These are phyloP conservation scores for Ophioceras dolichostomum DNA, from an alignment of 2,329 filamentous ascomycete genomes.

Conservation along the genomic window DNA sequence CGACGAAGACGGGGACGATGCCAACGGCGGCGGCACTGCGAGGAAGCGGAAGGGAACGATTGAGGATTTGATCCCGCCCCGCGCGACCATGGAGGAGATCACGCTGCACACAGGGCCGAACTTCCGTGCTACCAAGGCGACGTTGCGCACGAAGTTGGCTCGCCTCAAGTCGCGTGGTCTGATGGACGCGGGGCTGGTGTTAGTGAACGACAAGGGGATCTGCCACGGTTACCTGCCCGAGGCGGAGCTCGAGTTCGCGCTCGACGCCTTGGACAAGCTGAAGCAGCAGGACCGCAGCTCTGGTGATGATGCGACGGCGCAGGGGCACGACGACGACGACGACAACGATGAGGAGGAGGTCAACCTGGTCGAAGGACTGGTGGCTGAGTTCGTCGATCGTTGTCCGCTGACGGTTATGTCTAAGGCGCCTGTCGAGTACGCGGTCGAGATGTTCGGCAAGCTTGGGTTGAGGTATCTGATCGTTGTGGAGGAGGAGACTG, in stretches of 20 bases:
- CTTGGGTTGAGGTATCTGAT: conserved; percentile 40
- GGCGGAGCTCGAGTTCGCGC: conserved; percentile 37
- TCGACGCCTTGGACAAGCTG: conserved; percentile 22
- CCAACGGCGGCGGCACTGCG: no score
- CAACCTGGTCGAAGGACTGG: conserved; percentile 17
- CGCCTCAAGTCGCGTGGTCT: conserved; percentile 35
- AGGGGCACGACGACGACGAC: conserved; percentile 7
- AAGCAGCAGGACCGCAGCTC: no score
- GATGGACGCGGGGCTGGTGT: conserved; percentile 44
- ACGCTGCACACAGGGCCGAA: conserved; percentile 30
- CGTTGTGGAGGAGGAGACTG: conserved; percentile 37
- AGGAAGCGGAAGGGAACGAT: conserved; percentile 19
- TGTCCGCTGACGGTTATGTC: conserved; percentile 37
- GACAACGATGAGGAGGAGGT: conserved; percentile 12
- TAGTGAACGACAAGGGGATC: conserved; percentile 33
- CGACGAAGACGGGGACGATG: background rate
- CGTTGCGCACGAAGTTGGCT: conserved; percentile 30
- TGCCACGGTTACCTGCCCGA: conserved; percentile 43
- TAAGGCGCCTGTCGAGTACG: conserved; percentile 43
- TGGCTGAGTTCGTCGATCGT: conserved; percentile 37
- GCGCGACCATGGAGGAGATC: conserved; percentile 42
- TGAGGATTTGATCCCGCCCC: conserved; percentile 36
- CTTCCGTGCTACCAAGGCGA: conserved; percentile 25
- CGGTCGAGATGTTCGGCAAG: conserved; percentile 47
- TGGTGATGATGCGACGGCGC: no score